phyloP scores from a whole-genome alignment of 73 alveolate species.

The Paramecium biaurelia region DNA sequence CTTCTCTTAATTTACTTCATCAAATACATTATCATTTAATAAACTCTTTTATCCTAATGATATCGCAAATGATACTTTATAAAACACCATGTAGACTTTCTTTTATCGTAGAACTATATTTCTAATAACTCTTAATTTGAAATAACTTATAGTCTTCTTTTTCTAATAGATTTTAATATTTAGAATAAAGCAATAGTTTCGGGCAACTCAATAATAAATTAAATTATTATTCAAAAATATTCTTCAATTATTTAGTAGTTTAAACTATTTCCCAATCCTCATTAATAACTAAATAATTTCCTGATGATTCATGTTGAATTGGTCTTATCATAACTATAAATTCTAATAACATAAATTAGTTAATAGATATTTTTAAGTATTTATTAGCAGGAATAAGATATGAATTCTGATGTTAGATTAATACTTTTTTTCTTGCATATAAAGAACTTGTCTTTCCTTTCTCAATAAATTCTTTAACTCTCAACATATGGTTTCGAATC shows the following conservation, averaged over 20 bases:
- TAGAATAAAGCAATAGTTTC: background rate
- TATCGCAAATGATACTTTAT: background rate
- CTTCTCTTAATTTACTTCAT: background rate
- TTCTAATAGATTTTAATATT: background rate
- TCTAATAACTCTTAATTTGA: background rate
- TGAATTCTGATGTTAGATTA: background rate
- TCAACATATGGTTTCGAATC: slow-evolving; percentile 4
- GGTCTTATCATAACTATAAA: background rate
- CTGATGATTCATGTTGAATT: background rate
- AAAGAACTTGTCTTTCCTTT: background rate
- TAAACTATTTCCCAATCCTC: slow-evolving; percentile 5
- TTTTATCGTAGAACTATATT: background rate
- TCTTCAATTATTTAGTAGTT: background rate
- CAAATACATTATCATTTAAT: background rate
- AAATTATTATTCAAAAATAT: background rate
- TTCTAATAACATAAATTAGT: background rate
- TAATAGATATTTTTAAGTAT: background rate
- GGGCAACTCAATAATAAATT: background rate
- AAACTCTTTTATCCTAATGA: background rate
- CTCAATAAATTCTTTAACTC: background rate
- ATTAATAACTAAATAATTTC: background rate
- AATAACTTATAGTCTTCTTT: background rate
- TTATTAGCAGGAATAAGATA: background rate
- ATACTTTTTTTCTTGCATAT: background rate
- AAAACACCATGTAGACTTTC: background rate